These are phyloP conservation scores for Lecanosticta acicola DNA, from an alignment of 2,329 filamentous ascomycete species.

Conservation along the genomic window DNA sequence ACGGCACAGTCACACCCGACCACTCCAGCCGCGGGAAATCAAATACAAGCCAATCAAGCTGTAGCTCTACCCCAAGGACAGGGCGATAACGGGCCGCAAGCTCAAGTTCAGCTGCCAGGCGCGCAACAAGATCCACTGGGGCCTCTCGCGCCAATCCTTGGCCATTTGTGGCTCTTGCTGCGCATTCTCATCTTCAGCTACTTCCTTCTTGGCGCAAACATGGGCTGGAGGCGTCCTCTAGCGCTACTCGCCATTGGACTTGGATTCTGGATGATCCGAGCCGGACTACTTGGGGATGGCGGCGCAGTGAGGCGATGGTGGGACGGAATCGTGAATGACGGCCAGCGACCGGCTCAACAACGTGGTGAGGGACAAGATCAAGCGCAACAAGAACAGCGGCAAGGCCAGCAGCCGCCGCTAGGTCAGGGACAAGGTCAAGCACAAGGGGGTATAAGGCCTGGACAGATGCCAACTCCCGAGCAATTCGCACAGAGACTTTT, in stretches of 20 bases:
- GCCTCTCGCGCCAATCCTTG: slow-evolving; percentile 34
- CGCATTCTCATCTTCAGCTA: slow-evolving; percentile 55
- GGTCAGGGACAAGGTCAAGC: slow-evolving; percentile 7
- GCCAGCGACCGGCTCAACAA: slow-evolving; percentile 12
- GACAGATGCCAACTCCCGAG: slow-evolving; percentile 36
- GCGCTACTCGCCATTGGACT: slow-evolving; percentile 37
- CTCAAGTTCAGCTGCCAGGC: slow-evolving; percentile 12
- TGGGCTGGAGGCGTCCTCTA: slow-evolving; percentile 40
- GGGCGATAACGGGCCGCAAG: slow-evolving; percentile 17
- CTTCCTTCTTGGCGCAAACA: slow-evolving; percentile 48
- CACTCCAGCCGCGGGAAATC: background rate
- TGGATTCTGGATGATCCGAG: slow-evolving; percentile 39
- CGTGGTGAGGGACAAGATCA: slow-evolving; percentile 4
- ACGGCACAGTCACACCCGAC: slow-evolving; percentile 2
- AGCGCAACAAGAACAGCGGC: slow-evolving; percentile 3
- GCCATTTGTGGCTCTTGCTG: slow-evolving; percentile 52
- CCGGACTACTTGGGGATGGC: slow-evolving; percentile 39
- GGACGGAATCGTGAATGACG: slow-evolving; percentile 38
- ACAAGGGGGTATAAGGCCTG: slow-evolving; percentile 11
- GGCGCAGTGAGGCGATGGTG: slow-evolving; percentile 38
- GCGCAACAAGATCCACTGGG: slow-evolving; percentile 13
- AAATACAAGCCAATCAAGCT: slow-evolving; percentile 4
- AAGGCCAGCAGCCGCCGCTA: slow-evolving; percentile 6
- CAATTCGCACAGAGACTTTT: slow-evolving; percentile 39
- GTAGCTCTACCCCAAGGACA: slow-evolving; percentile 3